phyloP scores from a whole-genome alignment of 768 basidiomycete genomes.

The Coprinellus aureogranulatus region DNA sequence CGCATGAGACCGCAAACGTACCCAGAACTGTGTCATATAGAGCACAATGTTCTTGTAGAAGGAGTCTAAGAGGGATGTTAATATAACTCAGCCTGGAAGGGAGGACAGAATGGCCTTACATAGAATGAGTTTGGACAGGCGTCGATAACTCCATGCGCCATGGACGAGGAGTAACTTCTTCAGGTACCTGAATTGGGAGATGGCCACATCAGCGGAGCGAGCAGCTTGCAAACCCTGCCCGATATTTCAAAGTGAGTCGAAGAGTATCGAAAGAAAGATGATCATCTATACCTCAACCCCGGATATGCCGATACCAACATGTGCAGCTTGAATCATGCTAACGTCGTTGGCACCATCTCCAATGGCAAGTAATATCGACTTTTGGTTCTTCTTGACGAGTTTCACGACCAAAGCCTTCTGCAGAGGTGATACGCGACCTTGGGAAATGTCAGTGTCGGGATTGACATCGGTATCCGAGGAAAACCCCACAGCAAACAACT shows the following conservation, averaged over 20 bases:
- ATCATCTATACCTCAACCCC: slow-evolving; percentile 75
- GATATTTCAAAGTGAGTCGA: not conserved
- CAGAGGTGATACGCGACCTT: slow-evolving; percentile 94
- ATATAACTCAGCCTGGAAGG: not conserved
- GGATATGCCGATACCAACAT: slow-evolving; percentile 96
- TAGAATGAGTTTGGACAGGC: slow-evolving; percentile 91
- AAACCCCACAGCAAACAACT: slow-evolving; percentile 91
- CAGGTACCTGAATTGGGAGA: slow-evolving; percentile 94
- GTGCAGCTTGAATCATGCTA: slow-evolving; percentile 98
- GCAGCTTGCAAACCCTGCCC: slow-evolving; percentile 93
- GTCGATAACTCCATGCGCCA: slow-evolving; percentile 97
- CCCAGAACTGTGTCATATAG: slow-evolving; percentile 99
- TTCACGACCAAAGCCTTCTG: slow-evolving; percentile 98
- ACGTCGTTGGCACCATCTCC: slow-evolving; percentile 99
- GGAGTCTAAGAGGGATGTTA: slow-evolving; percentile 57
- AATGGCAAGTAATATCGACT: slow-evolving; percentile 91
- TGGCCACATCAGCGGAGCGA: slow-evolving; percentile 94
- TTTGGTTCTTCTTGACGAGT: slow-evolving; percentile 96
- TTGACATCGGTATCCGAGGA: not conserved
- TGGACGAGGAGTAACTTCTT: slow-evolving; percentile 96
- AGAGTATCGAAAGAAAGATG: not conserved
- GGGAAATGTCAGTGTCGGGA: slow-evolving; percentile 3
- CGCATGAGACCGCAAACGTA: slow-evolving; percentile 28
- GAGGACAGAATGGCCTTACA: slow-evolving; percentile 51
- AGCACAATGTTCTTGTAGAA: slow-evolving; percentile 99